Evolutionary conservation across 2,329 filamentous ascomycete species (phyloP).

Genomic region (Colletotrichum higginsianum): DNA sequence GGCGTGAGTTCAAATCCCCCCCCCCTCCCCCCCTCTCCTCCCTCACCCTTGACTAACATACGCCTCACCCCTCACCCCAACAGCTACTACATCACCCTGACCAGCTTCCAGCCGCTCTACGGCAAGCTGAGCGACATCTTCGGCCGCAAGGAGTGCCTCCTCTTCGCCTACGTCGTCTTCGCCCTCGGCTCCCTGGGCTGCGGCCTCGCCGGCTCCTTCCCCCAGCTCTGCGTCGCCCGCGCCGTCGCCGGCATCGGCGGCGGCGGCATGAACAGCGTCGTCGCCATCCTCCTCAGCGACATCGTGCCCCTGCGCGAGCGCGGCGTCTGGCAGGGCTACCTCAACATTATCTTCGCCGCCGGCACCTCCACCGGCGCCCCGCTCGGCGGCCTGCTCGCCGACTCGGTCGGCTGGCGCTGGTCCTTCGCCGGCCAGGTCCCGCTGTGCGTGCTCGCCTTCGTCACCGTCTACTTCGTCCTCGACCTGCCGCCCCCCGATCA

Average conservation of each 20-base stretch:
- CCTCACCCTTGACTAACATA: neutral
- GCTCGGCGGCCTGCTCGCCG: conserved; percentile 79
- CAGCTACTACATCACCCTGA: conserved; percentile 81
- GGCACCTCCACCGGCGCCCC: conserved; percentile 80
- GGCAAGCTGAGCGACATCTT: conserved; percentile 81
- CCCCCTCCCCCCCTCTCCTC: neutral
- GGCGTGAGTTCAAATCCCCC: conserved; percentile 49
- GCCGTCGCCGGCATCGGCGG: conserved; percentile 71
- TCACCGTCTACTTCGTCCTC: conserved; percentile 74
- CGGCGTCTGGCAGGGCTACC: conserved; percentile 80
- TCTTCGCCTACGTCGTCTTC: conserved; percentile 76
- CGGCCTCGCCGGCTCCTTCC: conserved; percentile 74
- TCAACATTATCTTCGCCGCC: conserved; percentile 80
- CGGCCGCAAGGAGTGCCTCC: conserved; percentile 75
- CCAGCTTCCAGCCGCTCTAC: conserved; percentile 82
- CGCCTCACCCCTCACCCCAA: too few relatives aligned
- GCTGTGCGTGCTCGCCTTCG: conserved; percentile 75
- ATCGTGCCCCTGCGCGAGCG: conserved; percentile 78
- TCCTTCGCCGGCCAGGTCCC: conserved; percentile 80
- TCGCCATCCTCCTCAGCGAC: conserved; percentile 79
- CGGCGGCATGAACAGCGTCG: conserved; percentile 79
- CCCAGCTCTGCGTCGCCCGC: conserved; percentile 76
- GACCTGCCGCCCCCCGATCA: conserved; percentile 72
- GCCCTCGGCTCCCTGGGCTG: conserved; percentile 75
- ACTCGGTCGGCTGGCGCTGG: conserved; percentile 83